Evolutionary conservation across 441 rosid species (phyloP), one percentile per base, ranked within the genome.

Genomic region (Geranium incanum): DNA sequence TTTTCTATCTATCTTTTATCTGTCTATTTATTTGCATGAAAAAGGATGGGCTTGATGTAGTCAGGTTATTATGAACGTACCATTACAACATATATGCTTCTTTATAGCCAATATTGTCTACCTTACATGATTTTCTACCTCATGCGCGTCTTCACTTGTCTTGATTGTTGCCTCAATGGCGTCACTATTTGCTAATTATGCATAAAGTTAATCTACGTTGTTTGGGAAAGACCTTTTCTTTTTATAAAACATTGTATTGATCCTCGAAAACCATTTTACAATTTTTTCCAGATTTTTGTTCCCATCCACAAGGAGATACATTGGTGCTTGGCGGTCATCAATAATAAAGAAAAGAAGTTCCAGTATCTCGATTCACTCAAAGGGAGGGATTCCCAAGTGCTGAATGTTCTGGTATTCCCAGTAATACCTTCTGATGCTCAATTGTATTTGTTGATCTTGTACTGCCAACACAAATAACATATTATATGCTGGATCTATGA

Each of bases 351-450:
- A 70, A 78, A 76, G 84, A 89, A 92, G 71, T 87, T 95, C 80
- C 87, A 88, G 70, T 95, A 90, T 86, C 93, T 94, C 67, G 99
- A 95, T 90, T 95, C 99, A 45, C 89, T 95, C 0, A 78, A 77
- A 78, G 95, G 87, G 71, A 82, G 6, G 77, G 86, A 87, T 81
- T 1, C 15, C 28, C 71, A 21, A 70, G 95, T 85, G 70, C 73
- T 89, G 79, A 75, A 72, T 71, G 73, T 75, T 69, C 76, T 92
- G 94, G 97, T 92, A 92, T 69, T 64, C 72, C 2, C 65, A 1
- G 36, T 72, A 0, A 57, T 73, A 0, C 23, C 37, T 68, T 62
- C 57, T 63, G 15, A 57, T 41, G 55, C 52, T 68, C 66, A 36
- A 66, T 41, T 71, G 6, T 36, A 15, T 50, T 37, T 68, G 16